Percentiles rank a stretch among this genome's conserved stretches.
phyloP scores from a whole-genome alignment of 805 yeast species.

The Maudiozyma serrabonitensis region DNA sequence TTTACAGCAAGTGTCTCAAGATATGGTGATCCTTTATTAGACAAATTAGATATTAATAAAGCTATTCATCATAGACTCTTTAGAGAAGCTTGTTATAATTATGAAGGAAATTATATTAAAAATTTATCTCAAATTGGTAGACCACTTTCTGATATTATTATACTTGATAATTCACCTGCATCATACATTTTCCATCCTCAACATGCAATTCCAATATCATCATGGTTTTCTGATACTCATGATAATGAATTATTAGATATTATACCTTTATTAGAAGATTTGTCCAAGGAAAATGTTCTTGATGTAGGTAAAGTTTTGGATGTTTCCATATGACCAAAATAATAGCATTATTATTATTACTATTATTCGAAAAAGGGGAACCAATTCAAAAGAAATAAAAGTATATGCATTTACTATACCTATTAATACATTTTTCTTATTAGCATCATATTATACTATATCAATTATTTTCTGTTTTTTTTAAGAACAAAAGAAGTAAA shows the following conservation, averaged over 20 bases:
- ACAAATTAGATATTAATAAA: slow-evolving; percentile 68
- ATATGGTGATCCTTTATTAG: slow-evolving; percentile 91
- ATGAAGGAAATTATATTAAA: slow-evolving; percentile 91
- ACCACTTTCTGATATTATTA: slow-evolving; percentile 74
- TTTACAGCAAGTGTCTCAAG: slow-evolving; percentile 94
- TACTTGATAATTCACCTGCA: slow-evolving; percentile 95
- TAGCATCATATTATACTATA: too few relatives aligned
- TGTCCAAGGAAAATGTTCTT: slow-evolving; percentile 60
- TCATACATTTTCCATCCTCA: slow-evolving; percentile 97
- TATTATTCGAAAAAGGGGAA: too few relatives aligned
- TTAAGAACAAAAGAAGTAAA: too few relatives aligned
- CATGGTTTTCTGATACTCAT: slow-evolving; percentile 97
- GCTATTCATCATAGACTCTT: slow-evolving; percentile 84
- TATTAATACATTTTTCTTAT: too few relatives aligned
- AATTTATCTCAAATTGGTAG: slow-evolving; percentile 91
- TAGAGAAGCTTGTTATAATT: slow-evolving; percentile 87
- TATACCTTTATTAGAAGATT: slow-evolving; percentile 81
- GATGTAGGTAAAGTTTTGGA: slow-evolving; percentile 84
- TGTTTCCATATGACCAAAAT: slow-evolving; percentile 34
- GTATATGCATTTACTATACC: too few relatives aligned
- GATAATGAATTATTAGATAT: slow-evolving; percentile 91
- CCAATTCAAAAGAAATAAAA: too few relatives aligned
- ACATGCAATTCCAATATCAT: slow-evolving; percentile 92
- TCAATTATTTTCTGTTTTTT: not conserved
- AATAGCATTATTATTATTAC: too few relatives aligned